Evolutionary conservation across 2,329 filamentous ascomycete genomes (phyloP), one percentile per base, ranked within the genome.

Genomic region (Fusarium irregulare): DNA sequence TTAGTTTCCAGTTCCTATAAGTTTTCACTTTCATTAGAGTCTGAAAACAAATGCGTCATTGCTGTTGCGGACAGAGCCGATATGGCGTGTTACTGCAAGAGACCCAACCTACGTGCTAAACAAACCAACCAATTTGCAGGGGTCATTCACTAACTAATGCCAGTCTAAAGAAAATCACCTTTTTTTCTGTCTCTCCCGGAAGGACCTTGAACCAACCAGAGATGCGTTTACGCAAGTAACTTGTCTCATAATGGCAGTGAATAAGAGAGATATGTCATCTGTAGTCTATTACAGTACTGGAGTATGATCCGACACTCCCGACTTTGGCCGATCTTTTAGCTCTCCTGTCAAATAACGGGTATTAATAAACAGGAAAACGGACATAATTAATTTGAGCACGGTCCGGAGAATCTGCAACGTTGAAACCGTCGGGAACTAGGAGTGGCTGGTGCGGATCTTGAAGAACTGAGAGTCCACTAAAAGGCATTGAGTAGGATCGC

Each of bases 261-360:
- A 41, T 40, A 41, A 27, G 32, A 40, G 18, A 14, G 41, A 42
- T 42, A 42, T 42, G 20, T 42, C 41, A 42, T 42, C 3, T 42
- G 7, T 28, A 27, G 27, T 27, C 27, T 11, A 27, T 10, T 21
- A 37, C 45, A 51, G 32, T 10, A 40, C 37, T 64, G 21, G 41
- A 28, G 23, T 16, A 63, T 8, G 42, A 10, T 11, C 54, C 37
- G 48, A 23, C 23, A 23, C 21, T 21, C 27, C 72, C 73, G 73
- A 58, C 64, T 73, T 75, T 75, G 73, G 66, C 73, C 72, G 73
- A 73, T 11, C 5, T 56, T 25, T 25, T 41, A 60, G 41, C 11
- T 30, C 14, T 56, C 28, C 41, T 48, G 60, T 30, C 59, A 27
- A 37, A 48, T 14, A 30, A 21, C 34, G 34, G 34, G 9, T 37